phyloP scores from a whole-genome alignment of 768 basidiomycete species.

The Boletus rubropictus region DNA sequence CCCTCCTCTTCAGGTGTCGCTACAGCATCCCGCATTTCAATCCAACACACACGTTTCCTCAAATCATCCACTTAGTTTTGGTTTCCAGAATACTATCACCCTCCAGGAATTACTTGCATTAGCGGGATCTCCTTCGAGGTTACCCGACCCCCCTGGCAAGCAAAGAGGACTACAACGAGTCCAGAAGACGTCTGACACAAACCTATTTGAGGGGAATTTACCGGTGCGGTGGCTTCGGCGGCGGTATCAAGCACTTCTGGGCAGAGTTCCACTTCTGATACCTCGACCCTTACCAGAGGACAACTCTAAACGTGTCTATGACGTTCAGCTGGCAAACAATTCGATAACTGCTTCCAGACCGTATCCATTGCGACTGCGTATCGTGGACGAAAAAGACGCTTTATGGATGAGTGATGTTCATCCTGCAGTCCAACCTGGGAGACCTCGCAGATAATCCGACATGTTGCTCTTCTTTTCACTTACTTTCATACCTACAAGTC shows the following conservation, averaged over 20 bases:
- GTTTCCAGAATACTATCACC: slow-evolving; percentile 39
- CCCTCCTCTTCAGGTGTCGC: slow-evolving; percentile 54
- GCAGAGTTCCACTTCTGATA: slow-evolving; percentile 51
- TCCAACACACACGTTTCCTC: slow-evolving; percentile 9
- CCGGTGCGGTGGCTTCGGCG: slow-evolving; percentile 36
- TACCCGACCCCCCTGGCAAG: slow-evolving; percentile 30
- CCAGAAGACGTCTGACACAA: neutral
- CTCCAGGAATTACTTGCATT: slow-evolving; percentile 43
- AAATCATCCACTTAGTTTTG: slow-evolving; percentile 30
- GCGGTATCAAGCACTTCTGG: slow-evolving; percentile 56
- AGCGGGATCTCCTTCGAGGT: slow-evolving; percentile 32
- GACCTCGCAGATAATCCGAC: slow-evolving; percentile 1
- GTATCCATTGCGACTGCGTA: slow-evolving; percentile 18
- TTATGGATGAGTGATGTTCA: slow-evolving; percentile 30
- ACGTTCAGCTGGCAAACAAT: slow-evolving; percentile 29
- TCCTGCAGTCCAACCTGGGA: neutral
- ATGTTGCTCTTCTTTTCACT: neutral
- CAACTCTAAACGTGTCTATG: slow-evolving; percentile 17
- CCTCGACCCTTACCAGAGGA: slow-evolving; percentile 19
- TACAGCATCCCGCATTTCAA: slow-evolving; percentile 14
- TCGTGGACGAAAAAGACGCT: slow-evolving; percentile 28
- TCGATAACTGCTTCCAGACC: slow-evolving; percentile 22
- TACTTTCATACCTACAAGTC: neutral
- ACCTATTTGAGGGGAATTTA: slow-evolving; percentile 15
- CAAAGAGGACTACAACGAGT: slow-evolving; percentile 1